Conservation (phyloP, 352 stramenopile genomes). For the Phytopythium delawarense region DNA sequence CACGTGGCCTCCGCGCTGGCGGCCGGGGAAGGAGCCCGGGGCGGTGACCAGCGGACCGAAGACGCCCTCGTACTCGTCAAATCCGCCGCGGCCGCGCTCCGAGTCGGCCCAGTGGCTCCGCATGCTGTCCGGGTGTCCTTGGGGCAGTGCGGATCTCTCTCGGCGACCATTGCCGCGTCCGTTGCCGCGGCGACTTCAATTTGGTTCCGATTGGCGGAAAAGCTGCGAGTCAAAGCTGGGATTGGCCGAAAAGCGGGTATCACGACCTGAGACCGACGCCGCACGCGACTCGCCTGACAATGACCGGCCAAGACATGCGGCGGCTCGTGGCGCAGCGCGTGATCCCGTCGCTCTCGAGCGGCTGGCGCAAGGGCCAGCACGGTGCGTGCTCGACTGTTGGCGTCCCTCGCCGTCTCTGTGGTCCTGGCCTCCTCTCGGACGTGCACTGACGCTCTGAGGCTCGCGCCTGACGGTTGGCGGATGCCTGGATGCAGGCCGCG, state of each 20-base stretch:
- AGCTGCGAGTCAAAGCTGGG: too few relatives aligned
- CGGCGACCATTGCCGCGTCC: neutral
- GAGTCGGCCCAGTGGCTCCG: slow-evolving; percentile 17
- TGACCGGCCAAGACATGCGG: slow-evolving; percentile 8
- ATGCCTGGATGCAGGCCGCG: slow-evolving; percentile 35
- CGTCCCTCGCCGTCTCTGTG: neutral
- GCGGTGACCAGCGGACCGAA: slow-evolving; percentile 39
- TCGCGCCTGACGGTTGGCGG: neutral
- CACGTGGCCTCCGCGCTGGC: neutral
- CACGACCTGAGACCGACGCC: neutral
- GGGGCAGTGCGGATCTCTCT: neutral
- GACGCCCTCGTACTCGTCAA: slow-evolving; percentile 65
- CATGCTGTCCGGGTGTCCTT: slow-evolving; percentile 2
- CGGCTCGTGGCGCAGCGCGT: slow-evolving; percentile 35
- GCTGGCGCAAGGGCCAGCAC: slow-evolving; percentile 75
- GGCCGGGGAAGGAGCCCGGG: neutral
- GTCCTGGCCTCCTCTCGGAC: neutral
- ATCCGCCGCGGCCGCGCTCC: slow-evolving; percentile 24
- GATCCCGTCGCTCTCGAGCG: slow-evolving; percentile 60
- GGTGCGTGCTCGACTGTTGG: slow-evolving; percentile 18
- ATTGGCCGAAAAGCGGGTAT: neutral
- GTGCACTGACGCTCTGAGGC: neutral
- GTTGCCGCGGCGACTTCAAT: neutral
- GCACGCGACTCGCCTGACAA: neutral
- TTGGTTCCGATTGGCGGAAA: neutral